Evolutionary conservation across 768 basidiomycete species (phyloP), one percentile per base, ranked within the genome.

Genomic region (Agaricus sinodeliciosus): DNA sequence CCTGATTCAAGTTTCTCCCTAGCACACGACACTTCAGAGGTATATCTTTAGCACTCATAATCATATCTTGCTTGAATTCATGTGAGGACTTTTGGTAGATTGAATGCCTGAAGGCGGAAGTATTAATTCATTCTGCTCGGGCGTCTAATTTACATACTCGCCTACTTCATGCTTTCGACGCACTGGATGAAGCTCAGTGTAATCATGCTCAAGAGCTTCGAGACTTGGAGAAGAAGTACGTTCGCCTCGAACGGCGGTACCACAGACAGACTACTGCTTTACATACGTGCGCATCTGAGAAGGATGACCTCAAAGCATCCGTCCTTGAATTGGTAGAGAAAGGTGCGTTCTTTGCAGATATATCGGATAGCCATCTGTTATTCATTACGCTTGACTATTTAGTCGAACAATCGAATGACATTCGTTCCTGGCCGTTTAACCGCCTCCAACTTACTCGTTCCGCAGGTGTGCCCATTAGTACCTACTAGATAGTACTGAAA

Each of bases 301-400:
- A 65, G 51, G 78, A 83, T 59, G 77, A 81, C 50, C 59, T 83
- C 60, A 70, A 75, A 57, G 78, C 80, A 40, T 77, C 74, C 5
- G 78, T 85, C 1, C 58, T 71, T 45, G 63, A 73, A 47, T 61
- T 85, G 37, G 72, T 81, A n/a, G 72, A 81, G 63, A 82, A 80
- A 79, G 78, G 84, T 84, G 58, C 37, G 78, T 67, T 15, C 31
- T 26, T 36, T 28, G 28, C 9, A 9, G 5, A 9, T 28, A 9
- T 28, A n/a, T 9, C 28, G 1, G 27, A 16, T 45, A 37, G 45
- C n/a, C n/a, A n/a, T 48, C 41, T 34, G 53, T 43, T 28, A 8
- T 43, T 50, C 27, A 27, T 48, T 31, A 40, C 49, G 36, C 40
- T 34, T 28, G 9, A 42, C 4, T 57, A 44, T 54, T 54, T 19